Evolutionary conservation across 2,329 filamentous ascomycete species (phyloP).

Genomic region (Colletotrichum sp.): DNA sequence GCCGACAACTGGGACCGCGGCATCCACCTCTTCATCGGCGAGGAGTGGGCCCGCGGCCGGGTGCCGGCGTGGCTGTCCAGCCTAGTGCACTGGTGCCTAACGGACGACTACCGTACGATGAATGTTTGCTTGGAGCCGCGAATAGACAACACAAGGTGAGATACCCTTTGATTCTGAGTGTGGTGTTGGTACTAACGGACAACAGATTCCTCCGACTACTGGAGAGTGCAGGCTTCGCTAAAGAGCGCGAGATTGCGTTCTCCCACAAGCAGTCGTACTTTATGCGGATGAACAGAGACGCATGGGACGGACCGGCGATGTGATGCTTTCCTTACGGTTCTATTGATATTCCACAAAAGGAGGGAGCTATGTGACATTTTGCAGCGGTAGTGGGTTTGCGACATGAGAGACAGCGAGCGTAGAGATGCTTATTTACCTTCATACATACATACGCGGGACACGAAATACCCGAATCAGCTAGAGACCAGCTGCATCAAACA

Average conservation of each 20-base stretch:
- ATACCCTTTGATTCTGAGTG: background rate
- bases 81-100: conserved; percentile 84
- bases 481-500: background rate
- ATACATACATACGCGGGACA: background rate
- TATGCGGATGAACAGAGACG: conserved; percentile 79
- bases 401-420: background rate
- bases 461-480: background rate
- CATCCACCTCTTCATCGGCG: conserved; percentile 86
- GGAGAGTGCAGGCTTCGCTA: conserved; percentile 78
- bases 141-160: conserved; percentile 88
- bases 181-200: background rate
- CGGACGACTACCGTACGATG: conserved; percentile 81
- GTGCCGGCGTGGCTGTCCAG: conserved; percentile 84
- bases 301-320: conserved; percentile 74
- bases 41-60: conserved; percentile 88
- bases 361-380: background rate
- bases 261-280: conserved; percentile 93
- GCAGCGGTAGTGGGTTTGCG: background rate
- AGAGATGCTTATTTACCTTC: background rate
- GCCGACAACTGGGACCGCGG: conserved; percentile 86
- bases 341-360: background rate
- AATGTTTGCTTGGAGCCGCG: conserved; percentile 86
- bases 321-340: conserved; percentile 33
- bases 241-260: conserved; percentile 85
- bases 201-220: conserved; percentile 62